Percentiles rank a stretch among this genome's conserved stretches.
Evolutionary conservation across 768 basidiomycete genomes (phyloP).

Genomic region (Kwoniella botswanensis): DNA sequence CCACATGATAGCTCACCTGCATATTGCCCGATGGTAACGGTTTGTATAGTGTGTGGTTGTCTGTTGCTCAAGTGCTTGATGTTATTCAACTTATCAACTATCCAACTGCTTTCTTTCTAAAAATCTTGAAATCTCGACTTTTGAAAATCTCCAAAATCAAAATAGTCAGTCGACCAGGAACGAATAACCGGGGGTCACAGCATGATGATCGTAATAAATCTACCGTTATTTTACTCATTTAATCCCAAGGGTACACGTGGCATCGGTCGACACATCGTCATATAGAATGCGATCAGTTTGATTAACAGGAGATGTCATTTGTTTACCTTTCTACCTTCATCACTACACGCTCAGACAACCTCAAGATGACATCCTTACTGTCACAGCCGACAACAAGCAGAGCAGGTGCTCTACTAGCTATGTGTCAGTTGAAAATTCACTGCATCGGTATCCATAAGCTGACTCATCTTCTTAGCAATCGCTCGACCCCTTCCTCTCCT

Average conservation of each 20-base stretch:
- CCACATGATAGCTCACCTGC: slow-evolving; percentile 45
- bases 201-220: no score
- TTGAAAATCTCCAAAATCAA: neutral
- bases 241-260: neutral
- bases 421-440: slow-evolving; percentile 28
- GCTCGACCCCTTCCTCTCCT: slow-evolving; percentile 16
- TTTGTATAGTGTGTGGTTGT: neutral
- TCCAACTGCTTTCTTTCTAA: neutral
- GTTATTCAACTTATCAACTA: neutral
- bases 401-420: slow-evolving; percentile 38
- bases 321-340: neutral
- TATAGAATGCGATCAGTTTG: neutral
- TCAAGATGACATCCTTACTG: slow-evolving; percentile 23
- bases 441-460: neutral
- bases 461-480: slow-evolving; percentile 12
- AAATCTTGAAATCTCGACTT: slow-evolving; percentile 5
- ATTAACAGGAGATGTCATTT: neutral
- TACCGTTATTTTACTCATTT: slow-evolving; percentile 18
- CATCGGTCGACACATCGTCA: neutral
- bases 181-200: neutral
- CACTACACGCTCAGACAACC: neutral
- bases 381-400: slow-evolving; percentile 40
- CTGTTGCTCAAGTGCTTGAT: neutral
- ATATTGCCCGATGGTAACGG: slow-evolving; percentile 25
- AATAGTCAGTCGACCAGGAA: slow-evolving; percentile 13